These are phyloP conservation scores for Lasiosphaeris hirsuta DNA, from an alignment of 495 filamentous ascomycete genomes.

Conservation along the genomic window DNA sequence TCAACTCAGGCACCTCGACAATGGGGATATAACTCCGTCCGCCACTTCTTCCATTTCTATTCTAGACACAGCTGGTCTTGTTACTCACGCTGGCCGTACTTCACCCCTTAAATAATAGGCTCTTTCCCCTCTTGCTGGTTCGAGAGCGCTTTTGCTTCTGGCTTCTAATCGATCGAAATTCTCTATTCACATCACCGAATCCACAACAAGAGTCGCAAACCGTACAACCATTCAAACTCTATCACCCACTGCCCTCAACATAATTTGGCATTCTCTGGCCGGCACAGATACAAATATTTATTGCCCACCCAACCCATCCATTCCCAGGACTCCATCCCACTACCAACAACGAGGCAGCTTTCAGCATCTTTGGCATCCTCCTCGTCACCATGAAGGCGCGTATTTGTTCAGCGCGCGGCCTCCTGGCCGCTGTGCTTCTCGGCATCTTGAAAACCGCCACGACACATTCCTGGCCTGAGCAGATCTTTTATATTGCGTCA, in stretches of 20 bases:
- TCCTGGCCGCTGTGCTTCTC: slow-evolving; percentile 28
- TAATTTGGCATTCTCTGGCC: no score
- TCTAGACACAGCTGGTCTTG: slow-evolving; percentile 18
- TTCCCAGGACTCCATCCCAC: not conserved
- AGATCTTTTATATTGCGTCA: slow-evolving; percentile 62
- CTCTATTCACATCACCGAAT: no score
- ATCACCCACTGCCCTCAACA: no score
- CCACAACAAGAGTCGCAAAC: no score
- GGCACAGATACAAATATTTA: no score
- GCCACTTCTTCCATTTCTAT: not conserved
- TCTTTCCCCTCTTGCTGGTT: not conserved
- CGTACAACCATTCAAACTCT: no score
- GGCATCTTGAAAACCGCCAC: slow-evolving; percentile 35
- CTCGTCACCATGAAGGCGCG: not conserved
- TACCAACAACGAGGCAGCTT: not conserved
- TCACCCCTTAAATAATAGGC: not conserved
- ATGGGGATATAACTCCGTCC: slow-evolving; percentile 8
- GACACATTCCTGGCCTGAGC: slow-evolving; percentile 79
- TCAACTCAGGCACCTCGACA: not conserved
- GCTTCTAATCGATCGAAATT: no score
- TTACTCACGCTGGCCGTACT: slow-evolving; percentile 19
- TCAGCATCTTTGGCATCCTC: not conserved
- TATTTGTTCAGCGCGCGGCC: not conserved
- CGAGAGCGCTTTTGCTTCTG: not conserved
- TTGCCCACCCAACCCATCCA: no score